Evolutionary conservation across 2,329 filamentous ascomycete genomes (phyloP).

Genomic region (Cladosporium sp.): DNA sequence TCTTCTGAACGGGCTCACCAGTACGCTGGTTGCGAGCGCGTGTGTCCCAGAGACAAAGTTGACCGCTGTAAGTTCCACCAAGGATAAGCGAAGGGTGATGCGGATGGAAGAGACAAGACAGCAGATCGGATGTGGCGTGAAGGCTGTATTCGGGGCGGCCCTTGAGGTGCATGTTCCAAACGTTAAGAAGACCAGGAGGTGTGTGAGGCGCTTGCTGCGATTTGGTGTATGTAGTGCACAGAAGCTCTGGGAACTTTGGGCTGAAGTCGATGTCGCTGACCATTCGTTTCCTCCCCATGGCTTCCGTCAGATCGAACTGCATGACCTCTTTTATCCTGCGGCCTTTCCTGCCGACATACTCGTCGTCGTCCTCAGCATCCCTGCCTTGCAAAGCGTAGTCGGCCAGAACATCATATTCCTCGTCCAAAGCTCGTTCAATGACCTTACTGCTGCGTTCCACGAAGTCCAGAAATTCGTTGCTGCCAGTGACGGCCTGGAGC

Average conservation of each 20-base stretch:
- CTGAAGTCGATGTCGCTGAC: constrained; percentile 95
- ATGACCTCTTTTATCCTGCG: constrained; percentile 81
- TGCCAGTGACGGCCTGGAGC: constrained; percentile 83
- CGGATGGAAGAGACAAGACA: constrained; percentile 96
- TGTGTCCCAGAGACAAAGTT: constrained; percentile 96
- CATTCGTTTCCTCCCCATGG: constrained; percentile 97
- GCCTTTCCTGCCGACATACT: constrained; percentile 70
- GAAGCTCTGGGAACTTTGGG: constrained; percentile 82
- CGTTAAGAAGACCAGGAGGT: constrained; percentile 87
- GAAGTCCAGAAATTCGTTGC: constrained; percentile 91
- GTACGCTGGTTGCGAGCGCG: constrained; percentile 69
- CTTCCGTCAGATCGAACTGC: constrained; percentile 80
- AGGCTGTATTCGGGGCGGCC: constrained; percentile 95
- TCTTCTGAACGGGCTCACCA: constrained; percentile 83
- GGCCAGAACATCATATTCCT: constrained; percentile 93
- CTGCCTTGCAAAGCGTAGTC: constrained; percentile 84
- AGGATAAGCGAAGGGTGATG: constrained; percentile 97
- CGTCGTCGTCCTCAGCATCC: constrained; percentile 69
- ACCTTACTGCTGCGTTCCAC: constrained; percentile 95
- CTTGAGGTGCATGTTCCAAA: constrained; percentile 96
- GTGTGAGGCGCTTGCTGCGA: constrained; percentile 67
- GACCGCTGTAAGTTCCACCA: constrained; percentile 93
- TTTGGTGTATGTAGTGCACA: constrained; percentile 95
- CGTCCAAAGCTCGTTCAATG: constrained; percentile 89
- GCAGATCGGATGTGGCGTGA: constrained; percentile 91